phyloP scores from a whole-genome alignment of 2,329 filamentous ascomycete species.

The Elsinoe ampelina region DNA sequence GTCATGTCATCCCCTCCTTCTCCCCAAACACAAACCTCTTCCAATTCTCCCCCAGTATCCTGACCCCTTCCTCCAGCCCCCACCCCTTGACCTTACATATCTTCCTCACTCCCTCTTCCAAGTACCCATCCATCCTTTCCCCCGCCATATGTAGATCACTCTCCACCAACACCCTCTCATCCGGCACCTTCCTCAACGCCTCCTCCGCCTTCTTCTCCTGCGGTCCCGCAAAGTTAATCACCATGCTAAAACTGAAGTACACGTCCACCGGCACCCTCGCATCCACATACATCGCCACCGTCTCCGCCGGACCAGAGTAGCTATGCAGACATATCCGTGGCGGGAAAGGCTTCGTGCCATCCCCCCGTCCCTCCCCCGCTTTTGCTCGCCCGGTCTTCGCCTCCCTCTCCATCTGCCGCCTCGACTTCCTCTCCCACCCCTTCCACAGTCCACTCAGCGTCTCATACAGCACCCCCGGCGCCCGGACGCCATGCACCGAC shows the following conservation, averaged over 20 bases:
- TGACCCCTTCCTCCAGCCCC: constrained; percentile 61
- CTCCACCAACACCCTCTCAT: constrained; percentile 72
- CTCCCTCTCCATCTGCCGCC: constrained; percentile 49
- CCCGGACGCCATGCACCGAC: constrained; percentile 66
- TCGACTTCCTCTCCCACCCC: constrained; percentile 55
- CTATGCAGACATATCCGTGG: constrained; percentile 90
- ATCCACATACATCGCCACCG: constrained; percentile 68
- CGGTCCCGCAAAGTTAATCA: constrained; percentile 62
- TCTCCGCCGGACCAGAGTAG: constrained; percentile 69
- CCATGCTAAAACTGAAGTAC: constrained; percentile 80
- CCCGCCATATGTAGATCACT: constrained; percentile 85
- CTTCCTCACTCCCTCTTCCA: constrained; percentile 67
- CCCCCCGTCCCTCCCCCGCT: constrained; percentile 13
- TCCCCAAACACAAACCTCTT: constrained; percentile 61
- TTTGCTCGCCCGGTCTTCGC: constrained; percentile 16
- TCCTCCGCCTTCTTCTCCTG: constrained; percentile 50
- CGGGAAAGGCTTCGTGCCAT: constrained; percentile 51
- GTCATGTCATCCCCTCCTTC: neutral
- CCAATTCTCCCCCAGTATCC: constrained; percentile 64
- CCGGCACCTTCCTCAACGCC: constrained; percentile 62
- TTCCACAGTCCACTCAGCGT: constrained; percentile 58
- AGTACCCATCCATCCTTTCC: constrained; percentile 62
- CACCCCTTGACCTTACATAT: constrained; percentile 74
- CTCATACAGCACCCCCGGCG: constrained; percentile 62
- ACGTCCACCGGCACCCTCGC: constrained; percentile 63